Evolutionary conservation across 345 rosid species (phyloP).

Genomic region (Hibiscus syriacus): DNA sequence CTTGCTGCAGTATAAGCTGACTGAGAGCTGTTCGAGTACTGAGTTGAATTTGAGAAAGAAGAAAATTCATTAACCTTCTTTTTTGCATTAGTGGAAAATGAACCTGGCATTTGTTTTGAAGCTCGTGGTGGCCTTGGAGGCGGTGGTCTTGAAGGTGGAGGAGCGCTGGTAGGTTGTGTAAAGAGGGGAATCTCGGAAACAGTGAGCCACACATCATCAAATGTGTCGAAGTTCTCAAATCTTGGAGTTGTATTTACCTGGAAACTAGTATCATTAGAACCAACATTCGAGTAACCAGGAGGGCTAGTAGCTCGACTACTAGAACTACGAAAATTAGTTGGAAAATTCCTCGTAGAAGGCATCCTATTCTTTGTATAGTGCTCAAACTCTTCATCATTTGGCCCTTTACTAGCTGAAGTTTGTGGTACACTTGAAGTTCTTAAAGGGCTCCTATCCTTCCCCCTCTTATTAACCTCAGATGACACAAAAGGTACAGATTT

Average conservation of each 20-base stretch:
- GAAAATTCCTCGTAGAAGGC: slow-evolving; percentile 31
- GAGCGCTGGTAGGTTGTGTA: slow-evolving; percentile 74
- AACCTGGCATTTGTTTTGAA: slow-evolving; percentile 28
- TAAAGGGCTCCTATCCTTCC: slow-evolving; percentile 41
- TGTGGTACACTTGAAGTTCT: slow-evolving; percentile 39
- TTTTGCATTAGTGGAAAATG: slow-evolving; percentile 32
- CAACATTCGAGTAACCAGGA: slow-evolving; percentile 34
- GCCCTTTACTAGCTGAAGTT: slow-evolving; percentile 31
- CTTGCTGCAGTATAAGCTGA: slow-evolving; percentile 32
- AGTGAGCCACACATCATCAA: slow-evolving; percentile 86
- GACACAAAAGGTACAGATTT: slow-evolving; percentile 41
- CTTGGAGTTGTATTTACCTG: slow-evolving; percentile 29
- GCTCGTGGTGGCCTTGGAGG: slow-evolving; percentile 79
- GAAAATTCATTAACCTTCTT: slow-evolving; percentile 47
- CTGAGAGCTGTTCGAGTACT: slow-evolving; percentile 35
- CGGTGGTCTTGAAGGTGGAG: slow-evolving; percentile 94
- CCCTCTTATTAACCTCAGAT: slow-evolving; percentile 35
- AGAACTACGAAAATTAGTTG: slow-evolving; percentile 24
- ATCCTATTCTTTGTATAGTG: slow-evolving; percentile 30
- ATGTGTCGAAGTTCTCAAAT: slow-evolving; percentile 42
- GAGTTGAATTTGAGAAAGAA: slow-evolving; percentile 39
- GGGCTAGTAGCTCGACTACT: slow-evolving; percentile 37
- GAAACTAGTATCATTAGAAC: slow-evolving; percentile 30
- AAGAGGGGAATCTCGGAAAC: slow-evolving; percentile 89
- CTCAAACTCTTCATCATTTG: slow-evolving; percentile 35